phyloP scores from a whole-genome alignment of 1,284 basidiomycete species.

The Ceratobasidium sp. region DNA sequence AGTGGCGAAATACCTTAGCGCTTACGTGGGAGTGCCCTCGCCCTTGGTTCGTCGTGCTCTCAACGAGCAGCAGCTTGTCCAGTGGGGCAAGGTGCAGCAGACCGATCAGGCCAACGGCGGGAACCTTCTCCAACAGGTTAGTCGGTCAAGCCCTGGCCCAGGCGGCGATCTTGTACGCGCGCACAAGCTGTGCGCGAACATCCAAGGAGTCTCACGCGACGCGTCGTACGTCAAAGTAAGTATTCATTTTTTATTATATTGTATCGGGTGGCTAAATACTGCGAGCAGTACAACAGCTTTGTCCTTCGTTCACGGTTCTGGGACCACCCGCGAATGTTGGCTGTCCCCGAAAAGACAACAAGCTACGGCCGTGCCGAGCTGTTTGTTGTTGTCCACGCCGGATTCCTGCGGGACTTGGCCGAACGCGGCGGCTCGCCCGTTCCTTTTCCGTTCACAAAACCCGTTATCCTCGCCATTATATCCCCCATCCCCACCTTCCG shows the following conservation, averaged over 20 bases:
- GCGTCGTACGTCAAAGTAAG: slow-evolving; percentile 28
- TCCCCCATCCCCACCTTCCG: background rate
- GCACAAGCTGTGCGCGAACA: background rate
- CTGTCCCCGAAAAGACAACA: background rate
- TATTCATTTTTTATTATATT: background rate
- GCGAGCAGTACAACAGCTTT: background rate
- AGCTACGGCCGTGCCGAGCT: background rate
- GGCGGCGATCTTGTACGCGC: slow-evolving; percentile 7
- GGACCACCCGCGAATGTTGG: too few species aligned
- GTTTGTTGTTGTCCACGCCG: slow-evolving; percentile 21
- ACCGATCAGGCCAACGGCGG: background rate
- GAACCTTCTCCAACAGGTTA: slow-evolving; percentile 1
- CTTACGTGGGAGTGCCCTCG: background rate
- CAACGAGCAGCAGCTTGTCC: background rate
- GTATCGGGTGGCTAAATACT: background rate
- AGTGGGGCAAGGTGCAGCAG: slow-evolving; percentile 28
- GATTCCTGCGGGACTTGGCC: background rate
- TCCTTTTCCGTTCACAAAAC: background rate
- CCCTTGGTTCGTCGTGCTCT: background rate
- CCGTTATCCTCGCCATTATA: background rate
- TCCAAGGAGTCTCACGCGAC: background rate
- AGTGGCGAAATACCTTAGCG: background rate
- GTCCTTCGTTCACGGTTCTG: background rate
- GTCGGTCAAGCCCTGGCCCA: background rate
- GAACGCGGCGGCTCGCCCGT: slow-evolving; percentile 30